A percentile compares a stretch with the other conserved stretches of the same genome.
Evolutionary conservation across 257 asterid genomes (phyloP).

Genomic region (Capsicum rhomboideum): DNA sequence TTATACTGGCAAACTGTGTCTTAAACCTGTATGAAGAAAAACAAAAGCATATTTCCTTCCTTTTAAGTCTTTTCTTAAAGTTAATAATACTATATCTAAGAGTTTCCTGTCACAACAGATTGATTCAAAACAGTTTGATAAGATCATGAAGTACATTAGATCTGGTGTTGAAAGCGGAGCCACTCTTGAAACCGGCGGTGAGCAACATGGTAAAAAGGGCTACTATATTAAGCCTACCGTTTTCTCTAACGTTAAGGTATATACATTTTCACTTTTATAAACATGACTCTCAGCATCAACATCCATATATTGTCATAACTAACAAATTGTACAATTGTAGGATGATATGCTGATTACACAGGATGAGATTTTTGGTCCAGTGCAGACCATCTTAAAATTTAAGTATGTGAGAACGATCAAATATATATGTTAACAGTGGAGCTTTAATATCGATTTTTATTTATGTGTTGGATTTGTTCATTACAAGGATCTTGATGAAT

Average conservation of each 20-base stretch:
- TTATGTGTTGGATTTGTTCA: background rate
- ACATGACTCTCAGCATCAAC: background rate
- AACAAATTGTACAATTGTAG: conserved; percentile 20
- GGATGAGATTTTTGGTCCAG: conserved; percentile 97
- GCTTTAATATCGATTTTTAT: background rate
- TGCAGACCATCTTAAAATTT: conserved; percentile 69
- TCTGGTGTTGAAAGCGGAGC: conserved; percentile 73
- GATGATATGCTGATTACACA: conserved; percentile 79
- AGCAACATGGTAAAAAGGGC: conserved; percentile 52
- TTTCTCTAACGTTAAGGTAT: conserved; percentile 82
- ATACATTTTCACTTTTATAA: background rate
- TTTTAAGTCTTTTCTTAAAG: background rate
- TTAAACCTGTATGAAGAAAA: background rate
- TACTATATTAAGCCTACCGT: conserved; percentile 86
- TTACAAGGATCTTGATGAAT: conserved; percentile 63
- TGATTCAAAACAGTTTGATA: conserved; percentile 62
- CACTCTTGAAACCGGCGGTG: conserved; percentile 85
- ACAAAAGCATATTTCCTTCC: background rate
- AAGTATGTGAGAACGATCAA: conserved; percentile 27
- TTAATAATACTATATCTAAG: background rate
- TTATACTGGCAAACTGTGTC: background rate
- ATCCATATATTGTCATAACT: background rate
- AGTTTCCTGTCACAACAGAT: conserved; percentile 29
- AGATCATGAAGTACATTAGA: conserved; percentile 61
- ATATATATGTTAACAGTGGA: background rate